Conservation (phyloP, 257 asterid species). For the Ajuga chamaepitys region DNA sequence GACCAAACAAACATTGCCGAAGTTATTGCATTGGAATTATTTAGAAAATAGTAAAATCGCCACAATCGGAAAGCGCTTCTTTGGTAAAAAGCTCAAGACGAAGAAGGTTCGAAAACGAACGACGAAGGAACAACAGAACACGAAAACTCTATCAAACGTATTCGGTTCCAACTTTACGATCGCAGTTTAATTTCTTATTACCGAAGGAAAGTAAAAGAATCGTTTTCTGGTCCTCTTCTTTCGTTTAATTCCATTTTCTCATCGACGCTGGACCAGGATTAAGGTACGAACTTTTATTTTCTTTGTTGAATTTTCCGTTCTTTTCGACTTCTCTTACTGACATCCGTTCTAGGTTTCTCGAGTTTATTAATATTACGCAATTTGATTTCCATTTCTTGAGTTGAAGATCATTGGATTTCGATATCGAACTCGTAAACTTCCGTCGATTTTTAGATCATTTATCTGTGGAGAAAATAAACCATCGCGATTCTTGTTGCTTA, state of each 20-base stretch:
- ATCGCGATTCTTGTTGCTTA: background rate
- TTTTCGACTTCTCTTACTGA: background rate
- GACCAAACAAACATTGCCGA: too few species aligned
- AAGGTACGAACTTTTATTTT: slow-evolving; percentile 17
- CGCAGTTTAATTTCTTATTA: background rate
- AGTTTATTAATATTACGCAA: background rate
- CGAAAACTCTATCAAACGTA: slow-evolving; percentile 12
- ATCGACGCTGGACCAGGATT: slow-evolving; percentile 10
- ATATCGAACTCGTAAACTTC: background rate
- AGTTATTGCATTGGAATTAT: too few species aligned
- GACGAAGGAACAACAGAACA: slow-evolving; percentile 6
- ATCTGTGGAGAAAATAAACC: background rate
- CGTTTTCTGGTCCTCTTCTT: background rate
- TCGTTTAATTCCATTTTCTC: slow-evolving; percentile 3
- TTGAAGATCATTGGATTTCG: slow-evolving; percentile 4
- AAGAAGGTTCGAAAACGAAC: slow-evolving; percentile 1
- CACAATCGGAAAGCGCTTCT: background rate
- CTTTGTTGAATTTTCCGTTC: background rate
- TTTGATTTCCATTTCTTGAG: background rate
- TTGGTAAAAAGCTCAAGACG: background rate
- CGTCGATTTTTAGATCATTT: background rate
- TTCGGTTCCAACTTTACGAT: slow-evolving; percentile 7
- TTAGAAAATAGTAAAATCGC: slow-evolving; percentile 3
- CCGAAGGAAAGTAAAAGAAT: slow-evolving; percentile 11
- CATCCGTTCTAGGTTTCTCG: background rate